phyloP scores from a whole-genome alignment of 352 stramenopile species.

The Globisporangium iwayamae region DNA sequence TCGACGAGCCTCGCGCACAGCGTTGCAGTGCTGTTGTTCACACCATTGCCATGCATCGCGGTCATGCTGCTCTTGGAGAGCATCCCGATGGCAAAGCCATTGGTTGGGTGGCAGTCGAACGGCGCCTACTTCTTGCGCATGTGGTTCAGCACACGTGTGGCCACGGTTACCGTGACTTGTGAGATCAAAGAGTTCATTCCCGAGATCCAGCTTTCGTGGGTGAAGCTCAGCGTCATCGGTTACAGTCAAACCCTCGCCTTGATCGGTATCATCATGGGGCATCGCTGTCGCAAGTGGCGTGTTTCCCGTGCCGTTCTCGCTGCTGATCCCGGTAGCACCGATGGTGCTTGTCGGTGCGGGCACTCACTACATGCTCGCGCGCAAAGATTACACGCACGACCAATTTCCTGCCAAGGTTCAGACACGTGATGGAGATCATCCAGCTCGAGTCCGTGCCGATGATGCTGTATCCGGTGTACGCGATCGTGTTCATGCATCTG shows the following conservation, averaged over 20 bases:
- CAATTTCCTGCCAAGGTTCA: not conserved
- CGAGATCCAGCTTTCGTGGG: not conserved
- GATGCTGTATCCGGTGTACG: not conserved
- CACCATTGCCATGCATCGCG: not conserved
- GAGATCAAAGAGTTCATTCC: slow-evolving; percentile 1
- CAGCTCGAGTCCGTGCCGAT: not conserved
- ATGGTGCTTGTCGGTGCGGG: not conserved
- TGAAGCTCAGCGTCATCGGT: not conserved
- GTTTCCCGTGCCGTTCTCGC: slow-evolving; percentile 4
- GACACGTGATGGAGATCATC: not conserved
- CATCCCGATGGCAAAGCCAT: not conserved
- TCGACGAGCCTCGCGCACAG: not conserved
- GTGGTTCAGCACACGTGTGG: not conserved
- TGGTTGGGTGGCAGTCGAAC: not conserved
- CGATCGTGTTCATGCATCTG: not conserved
- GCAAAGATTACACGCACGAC: not conserved
- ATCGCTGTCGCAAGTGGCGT: not conserved
- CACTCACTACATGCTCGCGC: not conserved
- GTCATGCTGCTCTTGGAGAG: not conserved
- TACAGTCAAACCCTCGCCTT: not conserved
- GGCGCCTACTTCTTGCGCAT: not conserved
- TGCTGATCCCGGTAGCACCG: not conserved
- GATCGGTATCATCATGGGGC: not conserved
- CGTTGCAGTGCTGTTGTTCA: not conserved
- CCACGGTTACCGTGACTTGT: not conserved